Evolutionary conservation across 2,329 filamentous ascomycete species (phyloP).

Genomic region (Colletotrichum sp.): DNA sequence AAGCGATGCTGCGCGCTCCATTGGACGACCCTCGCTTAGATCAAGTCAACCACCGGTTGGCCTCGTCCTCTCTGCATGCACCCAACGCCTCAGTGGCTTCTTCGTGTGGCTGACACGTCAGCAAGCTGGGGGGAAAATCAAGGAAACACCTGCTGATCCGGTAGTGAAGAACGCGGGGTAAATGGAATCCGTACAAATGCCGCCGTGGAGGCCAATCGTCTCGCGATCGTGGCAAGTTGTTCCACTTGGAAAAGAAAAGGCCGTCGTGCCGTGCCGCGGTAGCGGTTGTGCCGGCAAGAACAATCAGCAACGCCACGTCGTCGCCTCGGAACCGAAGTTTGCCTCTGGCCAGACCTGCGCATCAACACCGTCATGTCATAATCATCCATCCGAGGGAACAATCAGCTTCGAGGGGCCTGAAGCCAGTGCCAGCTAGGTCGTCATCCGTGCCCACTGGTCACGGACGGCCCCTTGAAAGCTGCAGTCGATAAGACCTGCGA

Average conservation of each 20-base stretch:
- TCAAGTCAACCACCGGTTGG: not conserved
- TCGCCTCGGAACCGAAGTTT: not conserved
- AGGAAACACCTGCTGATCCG: conserved; percentile 2
- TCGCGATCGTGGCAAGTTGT: not conserved
- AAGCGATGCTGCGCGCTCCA: not conserved
- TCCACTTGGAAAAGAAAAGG: not conserved
- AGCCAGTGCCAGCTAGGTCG: not conserved
- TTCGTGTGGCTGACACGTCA: not conserved
- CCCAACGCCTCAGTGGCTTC: not conserved
- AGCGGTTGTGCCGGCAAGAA: not conserved
- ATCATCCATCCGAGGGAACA: not conserved
- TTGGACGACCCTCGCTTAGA: not conserved
- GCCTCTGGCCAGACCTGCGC: not conserved
- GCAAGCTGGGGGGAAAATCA: not conserved
- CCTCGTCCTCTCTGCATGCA: not conserved
- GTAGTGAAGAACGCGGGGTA: conserved; percentile 2
- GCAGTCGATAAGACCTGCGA: not conserved
- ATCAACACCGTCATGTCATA: not conserved
- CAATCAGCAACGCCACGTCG: not conserved
- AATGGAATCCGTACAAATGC: not conserved
- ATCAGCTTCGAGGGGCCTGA: not conserved
- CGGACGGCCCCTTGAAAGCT: not conserved
- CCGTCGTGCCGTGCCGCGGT: not conserved
- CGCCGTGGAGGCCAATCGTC: not conserved
- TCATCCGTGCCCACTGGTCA: not conserved